These are phyloP conservation scores for Otatea glauca DNA, from an alignment of 176 grass and related monocot species.

Conservation along the genomic window DNA sequence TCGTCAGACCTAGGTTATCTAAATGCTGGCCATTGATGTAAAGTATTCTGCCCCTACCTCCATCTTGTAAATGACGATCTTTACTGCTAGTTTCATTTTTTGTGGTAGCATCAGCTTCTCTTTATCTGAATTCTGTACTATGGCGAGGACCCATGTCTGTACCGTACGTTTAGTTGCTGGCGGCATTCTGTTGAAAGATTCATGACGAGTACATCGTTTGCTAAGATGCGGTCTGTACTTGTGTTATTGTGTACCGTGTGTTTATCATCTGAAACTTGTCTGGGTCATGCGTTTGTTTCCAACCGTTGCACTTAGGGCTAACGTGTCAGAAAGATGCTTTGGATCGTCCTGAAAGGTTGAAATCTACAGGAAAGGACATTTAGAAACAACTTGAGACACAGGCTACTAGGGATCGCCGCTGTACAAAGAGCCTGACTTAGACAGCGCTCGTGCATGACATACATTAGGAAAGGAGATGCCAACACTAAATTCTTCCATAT, in stretches of 20 bases:
- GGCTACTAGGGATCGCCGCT: no score
- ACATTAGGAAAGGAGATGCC: no score
- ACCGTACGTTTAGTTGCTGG: slow-evolving; percentile 35
- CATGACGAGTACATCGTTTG: not conserved
- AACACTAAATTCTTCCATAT: no score
- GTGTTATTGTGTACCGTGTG: not conserved
- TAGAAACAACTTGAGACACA: no score
- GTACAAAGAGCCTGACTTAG: no score
- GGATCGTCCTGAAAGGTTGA: not conserved
- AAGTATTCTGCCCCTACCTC: slow-evolving; percentile 13
- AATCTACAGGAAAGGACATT: no score
- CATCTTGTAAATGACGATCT: slow-evolving; percentile 50
- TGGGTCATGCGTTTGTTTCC: not conserved
- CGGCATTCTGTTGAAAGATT: slow-evolving; percentile 30
- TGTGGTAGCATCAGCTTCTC: not conserved
- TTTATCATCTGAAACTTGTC: not conserved
- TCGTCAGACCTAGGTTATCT: slow-evolving; percentile 29
- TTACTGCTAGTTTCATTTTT: slow-evolving; percentile 32
- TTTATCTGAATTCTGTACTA: slow-evolving; percentile 22
- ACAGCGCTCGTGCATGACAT: no score
- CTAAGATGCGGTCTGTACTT: not conserved
- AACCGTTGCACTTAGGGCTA: not conserved
- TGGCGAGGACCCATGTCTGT: not conserved
- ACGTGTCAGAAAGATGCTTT: not conserved
- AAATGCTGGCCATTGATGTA: slow-evolving; percentile 45